Percentiles rank a stretch among this genome's conserved stretches.
phyloP scores from a whole-genome alignment of 208 protist species.

The Acanthamoeba triangularis region DNA sequence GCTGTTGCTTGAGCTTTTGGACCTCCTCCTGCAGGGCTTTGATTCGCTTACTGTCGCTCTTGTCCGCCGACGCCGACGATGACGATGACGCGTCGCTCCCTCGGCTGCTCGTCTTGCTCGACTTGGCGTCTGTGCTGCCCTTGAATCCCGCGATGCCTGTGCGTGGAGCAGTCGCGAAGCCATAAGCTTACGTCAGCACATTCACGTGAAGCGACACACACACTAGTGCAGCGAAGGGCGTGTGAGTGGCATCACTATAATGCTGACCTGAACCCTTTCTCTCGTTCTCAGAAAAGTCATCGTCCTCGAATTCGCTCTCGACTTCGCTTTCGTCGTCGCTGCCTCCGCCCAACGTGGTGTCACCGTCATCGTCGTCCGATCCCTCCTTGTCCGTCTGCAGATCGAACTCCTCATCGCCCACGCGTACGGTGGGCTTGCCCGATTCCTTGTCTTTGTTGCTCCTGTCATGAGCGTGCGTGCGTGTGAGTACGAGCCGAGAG shows the following conservation, averaged over 20 bases:
- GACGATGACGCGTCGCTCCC: neutral
- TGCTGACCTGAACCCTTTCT: neutral
- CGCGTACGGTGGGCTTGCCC: neutral
- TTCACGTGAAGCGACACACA: neutral
- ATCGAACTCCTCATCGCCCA: conserved; percentile 24
- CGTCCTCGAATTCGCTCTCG: conserved; percentile 35
- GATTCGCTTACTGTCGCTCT: conserved; percentile 9
- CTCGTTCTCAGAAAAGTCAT: conserved; percentile 12
- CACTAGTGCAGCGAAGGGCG: no score
- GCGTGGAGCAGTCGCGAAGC: no score
- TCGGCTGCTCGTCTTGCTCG: neutral
- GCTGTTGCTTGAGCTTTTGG: conserved; percentile 27
- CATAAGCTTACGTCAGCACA: neutral
- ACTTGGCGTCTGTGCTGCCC: neutral
- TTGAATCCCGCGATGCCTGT: conserved; percentile 19
- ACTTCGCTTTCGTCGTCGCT: conserved; percentile 52
- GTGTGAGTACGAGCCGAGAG: neutral
- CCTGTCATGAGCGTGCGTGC: neutral
- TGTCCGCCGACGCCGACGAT: neutral
- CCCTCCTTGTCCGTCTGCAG: conserved; percentile 28
- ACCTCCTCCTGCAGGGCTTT: conserved; percentile 7
- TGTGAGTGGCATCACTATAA: neutral
- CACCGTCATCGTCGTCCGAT: conserved; percentile 35
- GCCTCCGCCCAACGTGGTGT: conserved; percentile 35
- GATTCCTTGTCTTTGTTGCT: conserved; percentile 47